Evolutionary conservation across 192 early-diverging fungal genomes (phyloP).

Genomic region (Umbelopsis ramanniana): DNA sequence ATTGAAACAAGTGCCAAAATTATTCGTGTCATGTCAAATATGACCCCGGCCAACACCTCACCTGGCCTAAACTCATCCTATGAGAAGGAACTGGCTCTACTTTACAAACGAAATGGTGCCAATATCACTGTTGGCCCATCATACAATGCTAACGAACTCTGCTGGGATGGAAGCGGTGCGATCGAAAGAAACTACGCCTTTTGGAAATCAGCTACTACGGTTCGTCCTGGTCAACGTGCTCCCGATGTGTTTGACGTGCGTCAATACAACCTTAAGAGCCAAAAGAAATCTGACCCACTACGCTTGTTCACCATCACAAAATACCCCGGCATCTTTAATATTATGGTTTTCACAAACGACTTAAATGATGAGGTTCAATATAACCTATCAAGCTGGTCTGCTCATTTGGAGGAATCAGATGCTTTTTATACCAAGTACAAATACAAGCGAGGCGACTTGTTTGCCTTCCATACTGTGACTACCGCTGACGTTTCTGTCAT

Average conservation of each 20-base stretch:
- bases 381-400: not conserved
- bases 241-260: constrained; percentile 1
- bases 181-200: constrained; percentile 8
- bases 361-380: constrained; percentile 1
- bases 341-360: not conserved
- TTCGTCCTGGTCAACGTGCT: not conserved
- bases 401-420: not conserved
- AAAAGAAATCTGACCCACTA: not conserved
- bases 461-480: constrained; percentile 12
- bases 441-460: not conserved
- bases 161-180: not conserved
- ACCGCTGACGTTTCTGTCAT: not conserved
- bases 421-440: not conserved
- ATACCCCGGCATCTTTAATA: constrained; percentile 14
- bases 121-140: constrained; percentile 6
- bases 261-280: not conserved
- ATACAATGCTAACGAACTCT: not conserved
- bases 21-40: constrained; percentile 18
- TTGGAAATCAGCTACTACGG: not conserved
- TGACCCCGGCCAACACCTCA: not conserved
- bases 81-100: constrained; percentile 3
- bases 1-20: constrained; percentile 17
- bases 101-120: constrained; percentile 4
- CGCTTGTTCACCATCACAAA: not conserved
- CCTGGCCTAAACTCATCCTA: constrained; percentile 12